phyloP scores from a whole-genome alignment of 2,329 filamentous ascomycete genomes.

The Colletotrichum tanaceti region DNA sequence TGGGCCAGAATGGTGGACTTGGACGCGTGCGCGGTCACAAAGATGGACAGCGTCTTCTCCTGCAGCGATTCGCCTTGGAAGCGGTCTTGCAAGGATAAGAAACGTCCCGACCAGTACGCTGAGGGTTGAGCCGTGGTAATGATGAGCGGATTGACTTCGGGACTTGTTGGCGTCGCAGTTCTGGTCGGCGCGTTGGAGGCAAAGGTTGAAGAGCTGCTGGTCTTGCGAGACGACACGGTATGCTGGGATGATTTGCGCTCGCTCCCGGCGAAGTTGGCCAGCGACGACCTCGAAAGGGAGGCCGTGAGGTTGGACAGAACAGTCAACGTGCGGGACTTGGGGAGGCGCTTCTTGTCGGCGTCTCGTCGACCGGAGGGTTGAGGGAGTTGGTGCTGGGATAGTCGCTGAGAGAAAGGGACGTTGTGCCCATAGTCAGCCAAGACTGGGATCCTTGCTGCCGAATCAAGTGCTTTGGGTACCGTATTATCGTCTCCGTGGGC shows the following conservation, averaged over 20 bases:
- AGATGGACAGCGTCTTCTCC: constrained; percentile 16
- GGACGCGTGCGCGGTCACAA: constrained; percentile 32
- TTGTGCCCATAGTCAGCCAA: background rate
- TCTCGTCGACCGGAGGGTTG: constrained; percentile 5
- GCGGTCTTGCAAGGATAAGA: constrained; percentile 67
- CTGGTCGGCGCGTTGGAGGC: constrained; percentile 32
- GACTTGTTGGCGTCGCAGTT: constrained; percentile 5
- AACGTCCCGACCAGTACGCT: constrained; percentile 72
- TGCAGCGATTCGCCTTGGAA: constrained; percentile 53
- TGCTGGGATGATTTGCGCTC: constrained; percentile 21
- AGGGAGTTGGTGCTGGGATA: constrained; percentile 31
- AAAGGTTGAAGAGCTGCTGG: constrained; percentile 31
- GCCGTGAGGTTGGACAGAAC: constrained; percentile 59
- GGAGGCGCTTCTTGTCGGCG: constrained; percentile 45
- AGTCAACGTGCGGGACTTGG: constrained; percentile 59
- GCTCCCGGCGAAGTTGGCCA: constrained; percentile 27
- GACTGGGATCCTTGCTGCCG: constrained; percentile 10
- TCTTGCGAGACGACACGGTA: constrained; percentile 31
- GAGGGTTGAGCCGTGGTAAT: constrained; percentile 59
- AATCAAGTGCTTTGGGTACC: background rate
- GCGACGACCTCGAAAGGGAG: constrained; percentile 53
- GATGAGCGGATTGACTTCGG: constrained; percentile 37
- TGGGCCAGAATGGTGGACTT: constrained; percentile 17
- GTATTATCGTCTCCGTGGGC: background rate
- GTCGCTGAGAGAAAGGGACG: constrained; percentile 31